Evolutionary conservation across 2,329 filamentous ascomycete genomes (phyloP).

Genomic region (Gliomastix tumulicola): DNA sequence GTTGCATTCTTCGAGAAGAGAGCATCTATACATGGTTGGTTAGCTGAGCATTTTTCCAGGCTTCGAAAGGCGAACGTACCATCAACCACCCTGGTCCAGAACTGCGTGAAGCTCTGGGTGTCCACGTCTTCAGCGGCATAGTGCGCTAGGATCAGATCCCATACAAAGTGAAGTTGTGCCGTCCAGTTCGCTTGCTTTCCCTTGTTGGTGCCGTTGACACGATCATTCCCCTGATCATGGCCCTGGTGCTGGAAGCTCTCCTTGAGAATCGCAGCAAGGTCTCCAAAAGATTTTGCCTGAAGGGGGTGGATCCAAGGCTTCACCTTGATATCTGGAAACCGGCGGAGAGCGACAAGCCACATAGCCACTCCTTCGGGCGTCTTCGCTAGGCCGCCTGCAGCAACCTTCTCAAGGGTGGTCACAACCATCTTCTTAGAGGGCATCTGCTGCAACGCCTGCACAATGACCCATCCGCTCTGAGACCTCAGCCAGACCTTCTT

Average conservation of each 20-base stretch:
- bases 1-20: conserved; percentile 78
- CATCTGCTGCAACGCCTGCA: conserved; percentile 62
- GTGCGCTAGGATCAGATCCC: conserved; percentile 67
- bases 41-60: too few species aligned
- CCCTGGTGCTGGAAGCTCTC: conserved; percentile 52
- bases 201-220: conserved; percentile 31
- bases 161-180: conserved; percentile 78
- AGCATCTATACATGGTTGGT: too few species aligned
- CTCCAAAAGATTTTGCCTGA: conserved; percentile 57
- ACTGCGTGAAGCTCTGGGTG: conserved; percentile 56
- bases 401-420: conserved; percentile 54
- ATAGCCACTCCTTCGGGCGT: conserved; percentile 86
- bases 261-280: conserved; percentile 71
- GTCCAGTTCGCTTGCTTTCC: conserved; percentile 68
- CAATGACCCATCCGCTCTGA: conserved; percentile 78
- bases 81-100: conserved; percentile 84
- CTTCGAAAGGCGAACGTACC: too few species aligned
- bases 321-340: conserved; percentile 55
- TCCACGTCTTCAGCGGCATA: conserved; percentile 30
- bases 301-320: conserved; percentile 78
- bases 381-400: conserved; percentile 60
- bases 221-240: conserved; percentile 35
- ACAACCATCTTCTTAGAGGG: conserved; percentile 50
- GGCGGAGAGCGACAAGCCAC: conserved; percentile 66
- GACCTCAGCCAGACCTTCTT: conserved; percentile 86